Percentiles rank a stretch among this genome's conserved stretches.
phyloP scores from a whole-genome alignment of 139 green algal species.

The Micractinium conductrix region DNA sequence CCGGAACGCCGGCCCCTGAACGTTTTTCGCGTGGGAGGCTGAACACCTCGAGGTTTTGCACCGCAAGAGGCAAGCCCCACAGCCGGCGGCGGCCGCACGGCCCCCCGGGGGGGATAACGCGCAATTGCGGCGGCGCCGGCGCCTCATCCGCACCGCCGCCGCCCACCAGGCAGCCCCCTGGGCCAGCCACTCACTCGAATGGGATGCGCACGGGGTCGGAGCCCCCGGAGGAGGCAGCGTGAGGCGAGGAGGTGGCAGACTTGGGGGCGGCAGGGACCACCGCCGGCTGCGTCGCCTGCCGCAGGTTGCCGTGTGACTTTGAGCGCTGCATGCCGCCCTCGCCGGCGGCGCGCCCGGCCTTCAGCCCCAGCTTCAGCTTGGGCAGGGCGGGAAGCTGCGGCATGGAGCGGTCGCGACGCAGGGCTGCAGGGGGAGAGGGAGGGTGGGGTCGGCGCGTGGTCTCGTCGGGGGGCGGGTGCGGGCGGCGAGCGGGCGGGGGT shows the following conservation, averaged over 20 bases:
- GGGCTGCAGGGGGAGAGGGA: neutral
- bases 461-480: neutral
- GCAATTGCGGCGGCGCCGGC: too few species aligned
- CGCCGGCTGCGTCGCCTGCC: neutral
- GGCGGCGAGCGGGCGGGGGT: neutral
- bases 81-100: too few species aligned
- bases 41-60: too few species aligned
- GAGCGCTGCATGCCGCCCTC: neutral
- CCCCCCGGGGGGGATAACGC: too few species aligned
- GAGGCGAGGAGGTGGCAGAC: neutral
- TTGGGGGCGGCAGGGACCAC: neutral
- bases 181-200: slow-evolving; percentile 9
- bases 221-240: slow-evolving; percentile 6
- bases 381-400: neutral
- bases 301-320: slow-evolving; percentile 24
- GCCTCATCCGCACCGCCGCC: too few species aligned
- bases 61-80: too few species aligned
- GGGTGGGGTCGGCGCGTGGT: neutral
- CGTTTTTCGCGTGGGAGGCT: too few species aligned
- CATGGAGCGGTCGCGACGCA: neutral
- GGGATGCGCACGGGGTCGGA: slow-evolving; percentile 22
- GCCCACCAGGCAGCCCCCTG: neutral
- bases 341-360: neutral
- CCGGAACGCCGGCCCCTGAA: too few species aligned
- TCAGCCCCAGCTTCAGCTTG: slow-evolving; percentile 27